Evolutionary conservation across 257 asterid genomes (phyloP), one percentile per base, ranked within the genome.

Genomic region (Solanum virginianum): DNA sequence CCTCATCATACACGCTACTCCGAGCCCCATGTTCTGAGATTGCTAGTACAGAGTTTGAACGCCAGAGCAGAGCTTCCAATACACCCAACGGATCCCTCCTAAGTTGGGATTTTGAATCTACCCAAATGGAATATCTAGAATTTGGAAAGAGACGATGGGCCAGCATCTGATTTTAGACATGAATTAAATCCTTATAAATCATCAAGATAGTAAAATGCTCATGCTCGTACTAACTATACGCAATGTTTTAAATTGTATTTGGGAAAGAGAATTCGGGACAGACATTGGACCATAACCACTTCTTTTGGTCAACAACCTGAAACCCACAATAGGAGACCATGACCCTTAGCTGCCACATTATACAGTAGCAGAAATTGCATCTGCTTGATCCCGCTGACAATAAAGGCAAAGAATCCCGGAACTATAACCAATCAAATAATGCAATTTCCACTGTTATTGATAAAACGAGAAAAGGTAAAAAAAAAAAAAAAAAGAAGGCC

Each of bases 11-110:
- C 63, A 94, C 98, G 60, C 98, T 95, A 87, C 99, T 95, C 85
- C 99, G 98, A 16, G 99, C 98, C 65, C 99, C 99, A 54, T 97
- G 99, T 89, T 95, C 99, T n/a, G 99, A 97, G 86, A 97, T 97
- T n/a, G 94, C 99, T 85, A 97, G 89, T 69, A 90, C 94, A 41
- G 94, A 83, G 89, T 90, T 89, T 82, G 98, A 88, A 91, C 91
- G 99, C 98, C 99, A 95, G 20, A 97, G 97, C 69, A 97, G 91
- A 85, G 98, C 94, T 83, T 97, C 98, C 90, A 95, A 83, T 65
- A 95, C 94, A 24, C 99, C 99, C 85, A 97, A 84, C 45, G 99
- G 99, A 86, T 97, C 99, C 90, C 99, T 92, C 86, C 99, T 89
- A 82, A 97, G 91, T 81, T 97, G 99, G 79, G 99, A 95, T 88